Conservation (phyloP, 2,329 filamentous ascomycete species). For the Cladophialophora yegresii region DNA sequence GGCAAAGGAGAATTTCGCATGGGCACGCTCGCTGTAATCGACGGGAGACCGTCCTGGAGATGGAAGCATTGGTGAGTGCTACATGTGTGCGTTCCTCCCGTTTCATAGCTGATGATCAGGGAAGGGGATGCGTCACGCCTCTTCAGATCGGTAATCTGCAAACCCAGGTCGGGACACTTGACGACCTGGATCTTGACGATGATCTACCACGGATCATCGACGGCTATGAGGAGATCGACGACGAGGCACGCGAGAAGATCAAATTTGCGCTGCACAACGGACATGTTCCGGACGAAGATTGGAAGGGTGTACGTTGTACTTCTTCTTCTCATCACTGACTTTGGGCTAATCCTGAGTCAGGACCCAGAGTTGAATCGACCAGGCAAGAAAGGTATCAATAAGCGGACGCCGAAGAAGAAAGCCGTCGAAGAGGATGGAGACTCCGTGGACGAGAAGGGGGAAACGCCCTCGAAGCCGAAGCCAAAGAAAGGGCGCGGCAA, state of each 20-base stretch:
- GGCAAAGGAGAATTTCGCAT: conserved; percentile 76
- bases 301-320: conserved; percentile 71
- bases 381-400: conserved; percentile 65
- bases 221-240: conserved; percentile 74
- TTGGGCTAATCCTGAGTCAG: conserved; percentile 48
- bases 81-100: background rate
- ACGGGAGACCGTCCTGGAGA: conserved; percentile 63
- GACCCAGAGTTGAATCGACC: conserved; percentile 73
- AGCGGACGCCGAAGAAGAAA: conserved; percentile 41
- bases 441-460: conserved; percentile 32
- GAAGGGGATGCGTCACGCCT: conserved; percentile 86
- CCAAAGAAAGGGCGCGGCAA: conserved; percentile 31
- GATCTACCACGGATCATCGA: conserved; percentile 69
- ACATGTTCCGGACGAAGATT: conserved; percentile 81
- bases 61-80: conserved; percentile 82
- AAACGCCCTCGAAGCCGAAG: conserved; percentile 31
- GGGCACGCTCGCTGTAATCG: conserved; percentile 69
- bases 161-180: conserved; percentile 54
- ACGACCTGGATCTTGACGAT: conserved; percentile 42
- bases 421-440: conserved; percentile 40
- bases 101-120: background rate
- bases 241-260: conserved; percentile 72
- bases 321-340: background rate
- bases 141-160: conserved; percentile 68
- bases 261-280: conserved; percentile 70